Percentiles rank a stretch among this genome's conserved stretches.
Conservation (phyloP, 768 basidiomycete genomes). For the Pleurotus tuoliensis region DNA sequence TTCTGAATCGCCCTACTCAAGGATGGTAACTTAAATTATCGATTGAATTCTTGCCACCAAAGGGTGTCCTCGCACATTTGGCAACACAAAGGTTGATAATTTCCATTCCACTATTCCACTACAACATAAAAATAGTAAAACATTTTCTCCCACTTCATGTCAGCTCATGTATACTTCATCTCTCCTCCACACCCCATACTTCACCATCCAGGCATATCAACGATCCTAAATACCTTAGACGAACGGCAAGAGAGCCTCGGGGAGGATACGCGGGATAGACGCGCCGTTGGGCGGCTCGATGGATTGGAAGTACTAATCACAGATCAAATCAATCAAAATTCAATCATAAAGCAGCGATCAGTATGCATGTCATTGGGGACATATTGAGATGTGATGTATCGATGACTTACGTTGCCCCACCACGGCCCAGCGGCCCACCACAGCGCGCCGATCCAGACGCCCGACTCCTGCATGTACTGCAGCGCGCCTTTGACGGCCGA, state of each 20-base stretch:
- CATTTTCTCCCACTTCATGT: too few relatives aligned
- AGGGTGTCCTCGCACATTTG: too few relatives aligned
- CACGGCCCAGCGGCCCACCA: conserved; percentile 68
- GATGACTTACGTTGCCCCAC: conserved; percentile 47
- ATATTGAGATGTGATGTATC: background rate
- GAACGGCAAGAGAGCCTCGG: conserved; percentile 53
- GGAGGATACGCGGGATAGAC: conserved; percentile 50
- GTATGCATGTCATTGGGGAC: background rate
- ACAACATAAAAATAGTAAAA: too few relatives aligned
- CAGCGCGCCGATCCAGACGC: conserved; percentile 45
- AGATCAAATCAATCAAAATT: too few relatives aligned
- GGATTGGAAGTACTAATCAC: conserved; percentile 49
- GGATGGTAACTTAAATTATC: too few relatives aligned
- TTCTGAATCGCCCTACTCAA: too few relatives aligned
- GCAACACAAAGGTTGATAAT: too few relatives aligned
- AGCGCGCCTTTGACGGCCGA: conserved; percentile 50
- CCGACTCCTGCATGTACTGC: conserved; percentile 54
- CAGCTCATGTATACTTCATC: too few relatives aligned
- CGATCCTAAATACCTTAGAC: conserved; percentile 22
- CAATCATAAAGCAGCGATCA: background rate
- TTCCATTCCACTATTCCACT: too few relatives aligned
- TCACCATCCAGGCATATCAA: too few relatives aligned
- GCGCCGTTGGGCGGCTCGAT: conserved; percentile 59
- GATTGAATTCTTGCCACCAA: too few relatives aligned
- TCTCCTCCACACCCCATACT: too few relatives aligned